A percentile compares a stretch with the other conserved stretches of the same genome.
Conservation (phyloP, 1,284 basidiomycete genomes). For the Crepidotus sp. region DNA sequence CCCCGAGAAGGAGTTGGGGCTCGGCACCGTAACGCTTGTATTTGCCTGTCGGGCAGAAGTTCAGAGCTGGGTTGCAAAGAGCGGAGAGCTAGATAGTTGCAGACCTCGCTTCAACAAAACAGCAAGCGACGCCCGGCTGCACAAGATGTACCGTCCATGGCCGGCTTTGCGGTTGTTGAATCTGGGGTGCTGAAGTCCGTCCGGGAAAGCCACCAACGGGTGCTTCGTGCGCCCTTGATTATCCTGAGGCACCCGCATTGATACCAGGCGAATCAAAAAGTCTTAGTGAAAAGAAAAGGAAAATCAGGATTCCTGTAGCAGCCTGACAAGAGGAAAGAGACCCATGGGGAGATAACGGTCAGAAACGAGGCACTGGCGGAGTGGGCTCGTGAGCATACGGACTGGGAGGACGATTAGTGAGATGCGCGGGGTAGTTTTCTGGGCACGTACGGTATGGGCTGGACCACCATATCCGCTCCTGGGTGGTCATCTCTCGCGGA, state of each 20-base stretch:
- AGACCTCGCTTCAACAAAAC: constrained; percentile 28
- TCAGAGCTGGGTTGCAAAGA: not conserved
- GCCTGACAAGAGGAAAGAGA: constrained; percentile 20
- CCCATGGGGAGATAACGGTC: constrained; percentile 48
- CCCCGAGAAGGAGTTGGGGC: constrained; percentile 33
- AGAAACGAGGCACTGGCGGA: constrained; percentile 48
- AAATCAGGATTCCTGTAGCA: constrained; percentile 7
- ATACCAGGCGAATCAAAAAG: constrained; percentile 54
- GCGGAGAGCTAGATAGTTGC: not conserved
- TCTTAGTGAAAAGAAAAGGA: constrained; percentile 35
- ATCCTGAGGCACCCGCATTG: constrained; percentile 33
- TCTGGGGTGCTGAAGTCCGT: constrained; percentile 58
- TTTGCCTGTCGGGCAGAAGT: constrained; percentile 20
- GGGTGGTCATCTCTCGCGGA: constrained; percentile 47
- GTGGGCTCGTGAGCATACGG: constrained; percentile 58
- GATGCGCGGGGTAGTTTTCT: not conserved
- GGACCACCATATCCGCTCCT: constrained; percentile 60
- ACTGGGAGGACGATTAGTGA: constrained; percentile 33
- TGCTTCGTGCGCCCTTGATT: constrained; percentile 15
- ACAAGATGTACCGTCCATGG: constrained; percentile 43
- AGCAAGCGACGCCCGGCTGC: constrained; percentile 42
- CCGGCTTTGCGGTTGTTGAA: constrained; percentile 41
- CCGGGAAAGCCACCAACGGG: constrained; percentile 40
- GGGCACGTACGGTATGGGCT: constrained; percentile 60
- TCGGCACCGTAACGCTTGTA: constrained; percentile 27